Base-by-base conservation (phyloP, 805 yeast species). In the Candida tallmaniae region DNA sequence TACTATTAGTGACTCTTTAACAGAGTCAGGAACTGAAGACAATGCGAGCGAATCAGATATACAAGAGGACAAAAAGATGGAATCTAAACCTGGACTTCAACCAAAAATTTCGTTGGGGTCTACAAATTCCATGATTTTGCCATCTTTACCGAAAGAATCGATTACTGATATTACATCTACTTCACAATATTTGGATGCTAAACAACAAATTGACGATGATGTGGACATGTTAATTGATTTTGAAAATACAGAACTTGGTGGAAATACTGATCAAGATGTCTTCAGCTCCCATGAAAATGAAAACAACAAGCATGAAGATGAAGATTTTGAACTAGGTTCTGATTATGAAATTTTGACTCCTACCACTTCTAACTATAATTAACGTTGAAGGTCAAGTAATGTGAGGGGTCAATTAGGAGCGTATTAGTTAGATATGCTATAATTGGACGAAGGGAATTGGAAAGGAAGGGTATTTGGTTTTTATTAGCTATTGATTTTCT, bases 261-360 rank as follows among this genome's bases (percentile, higher is more conserved):
- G 6, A 5, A 24, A 29, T 19, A n/a, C 16, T 6, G 46, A 38
- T 10, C 42, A 28, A 12, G 46, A 42, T 13, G 51, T 42, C 16
- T 47, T 44, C 5, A 23, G 27, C 34, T 11, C 34, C 5, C 27
- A 23, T 11, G 67, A 62, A 35, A 48, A 62, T 29, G 54, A 62
- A 24, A 56, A 63, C 36, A 50, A 48, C 27, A 55, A 47, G 19
- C 62, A 55, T 12, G 59, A 51, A 12, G 54, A 46, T 14, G 51
- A 45, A 13, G 62, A 56, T 10, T 37, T 34, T 17, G 57, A 51
- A 11, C 39, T 46, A 26, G 55, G 46, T 21, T 62, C 68, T 3
- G 71, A 65, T 40, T 65, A 45, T 36, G 70, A 65, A 38, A 41
- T 65, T 17, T 54, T 65, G 40, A 58, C 66, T 1, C 50, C 60